Base-by-base conservation (phyloP, 1,284 basidiomycete genomes). In the Hemileia vastatrix region DNA sequence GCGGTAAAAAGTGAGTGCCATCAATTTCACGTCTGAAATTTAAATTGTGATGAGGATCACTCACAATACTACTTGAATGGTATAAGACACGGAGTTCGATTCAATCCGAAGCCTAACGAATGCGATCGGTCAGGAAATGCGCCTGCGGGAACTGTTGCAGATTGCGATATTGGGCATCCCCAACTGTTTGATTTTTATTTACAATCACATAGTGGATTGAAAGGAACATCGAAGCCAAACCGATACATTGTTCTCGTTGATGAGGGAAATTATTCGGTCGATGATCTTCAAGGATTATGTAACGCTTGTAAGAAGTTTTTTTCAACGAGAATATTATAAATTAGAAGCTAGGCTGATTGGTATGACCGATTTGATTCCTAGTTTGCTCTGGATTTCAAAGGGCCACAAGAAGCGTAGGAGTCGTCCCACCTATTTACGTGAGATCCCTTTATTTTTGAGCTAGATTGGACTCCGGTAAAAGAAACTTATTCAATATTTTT, bases 1-100 rank as follows among this genome's bases (percentile, higher is more conserved):
- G 58, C 15, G 58, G n/a, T 3, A 61, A 61, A 43, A 61, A 54
- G 58, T 61, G 43, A 54, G 15, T n/a, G n/a, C n/a, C 13, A 21
- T 11, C 15, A 27, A 11, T 43, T 19, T 3, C 4, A 15, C 19
- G n/a, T 31, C 8, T 18, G 21, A 21, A 44, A n/a, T 19, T 23
- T n/a, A 8, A 43, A 54, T 13, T 40, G 21, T 15, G 21, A 19
- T 13, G n/a, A 13, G 19, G 8, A 8, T 50, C 4, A 50, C 15
- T 23, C 21, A 49, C 2, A 49, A 6, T 54, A 23, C n/a, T 43
- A 6, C 32, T n/a, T n/a, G 33, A 55, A 11, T 9, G 27, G 15
- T 9, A 13, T 23, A 9, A 61, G 58, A 47, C 58, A 61, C 27
- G 51, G 58, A 4, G 47, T 61, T 5, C 15, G 58, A 40, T 45